Conservation (phyloP, 306 rosid species). For the Sophora flavescens region DNA sequence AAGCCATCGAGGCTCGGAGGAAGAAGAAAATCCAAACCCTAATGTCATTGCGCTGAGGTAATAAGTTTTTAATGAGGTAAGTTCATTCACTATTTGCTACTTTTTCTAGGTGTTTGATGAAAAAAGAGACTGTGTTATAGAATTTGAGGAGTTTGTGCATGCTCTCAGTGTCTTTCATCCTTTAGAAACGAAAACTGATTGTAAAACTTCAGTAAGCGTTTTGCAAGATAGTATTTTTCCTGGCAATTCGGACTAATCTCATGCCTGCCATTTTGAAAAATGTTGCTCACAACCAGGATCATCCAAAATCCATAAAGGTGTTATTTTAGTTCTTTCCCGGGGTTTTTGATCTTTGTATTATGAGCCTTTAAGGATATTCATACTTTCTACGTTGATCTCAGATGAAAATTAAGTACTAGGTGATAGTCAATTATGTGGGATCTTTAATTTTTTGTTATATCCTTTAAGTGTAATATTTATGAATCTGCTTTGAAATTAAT, state of each 20-base stretch:
- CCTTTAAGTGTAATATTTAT: neutral
- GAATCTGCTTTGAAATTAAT: constrained; percentile 8
- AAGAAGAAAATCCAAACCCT: too few species aligned
- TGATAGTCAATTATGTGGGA: neutral
- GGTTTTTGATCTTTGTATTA: constrained; percentile 10
- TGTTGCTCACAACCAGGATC: constrained; percentile 89
- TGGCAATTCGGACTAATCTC: constrained; percentile 82
- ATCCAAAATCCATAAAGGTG: constrained; percentile 96
- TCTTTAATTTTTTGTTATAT: neutral
- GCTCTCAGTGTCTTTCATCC: constrained; percentile 82
- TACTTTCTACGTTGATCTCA: constrained; percentile 19
- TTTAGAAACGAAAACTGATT: constrained; percentile 65
- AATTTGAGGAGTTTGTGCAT: constrained; percentile 78
- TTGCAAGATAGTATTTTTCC: too few species aligned
- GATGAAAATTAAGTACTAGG: neutral
- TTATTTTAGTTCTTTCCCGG: constrained; percentile 10
- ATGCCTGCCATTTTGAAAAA: constrained; percentile 93
- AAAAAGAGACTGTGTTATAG: constrained; percentile 73
- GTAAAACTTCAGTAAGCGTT: constrained; percentile 53
- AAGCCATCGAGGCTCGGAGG: too few species aligned
- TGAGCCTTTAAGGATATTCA: neutral
- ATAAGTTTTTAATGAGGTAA: too few species aligned
- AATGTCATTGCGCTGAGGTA: too few species aligned
- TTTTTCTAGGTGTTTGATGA: constrained; percentile 70
- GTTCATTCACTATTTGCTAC: constrained; percentile 17